Evolutionary conservation across 1,284 basidiomycete genomes (phyloP), one percentile per base, ranked within the genome.

Genomic region (Ustilago sp.): DNA sequence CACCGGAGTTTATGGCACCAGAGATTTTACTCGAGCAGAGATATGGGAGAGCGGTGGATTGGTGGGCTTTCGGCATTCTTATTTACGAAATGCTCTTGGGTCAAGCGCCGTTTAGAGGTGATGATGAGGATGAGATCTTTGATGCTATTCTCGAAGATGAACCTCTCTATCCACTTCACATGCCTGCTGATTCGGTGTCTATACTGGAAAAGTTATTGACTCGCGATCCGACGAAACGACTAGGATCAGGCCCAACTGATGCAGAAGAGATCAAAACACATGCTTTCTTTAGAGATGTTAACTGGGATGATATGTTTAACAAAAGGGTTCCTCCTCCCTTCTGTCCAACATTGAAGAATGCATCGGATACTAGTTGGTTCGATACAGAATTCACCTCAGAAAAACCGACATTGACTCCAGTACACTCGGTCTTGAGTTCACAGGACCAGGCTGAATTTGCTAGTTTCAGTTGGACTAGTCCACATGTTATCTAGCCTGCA

Each of bases 121-220:
- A 99, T 83, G 97, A 99, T 82, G 97, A 99, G 87, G 97, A 99
- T 86, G 97, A 99, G 89, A 99, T 99, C 77, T 99, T 99, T 85
- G 97, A 99, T 87, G 97, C 97, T 45, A 99, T 99, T 82, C 88
- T 99, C 59, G 97, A 99, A 86, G 97, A 99, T 86, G 97, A 99
- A 86, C 95, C 96, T 48, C 87, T 99, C 75, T 99, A 99, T 87
- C 97, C 97, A 2, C 97, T 99, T 82, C 98, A 97, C n/a, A 99
- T 99, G 97, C 97, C 96, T 8, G 90, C 94, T 63, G 96, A 98
- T 83, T 95, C 95, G 17, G 96, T 99, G 56, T 95, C 94, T 28
- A 93, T 99, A 58, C 87, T 99, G 68, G 95, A 98, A 86, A 94
- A 95, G 89, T 53, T 99, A 8, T 89, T 99, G 74, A 97, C 94